These are phyloP conservation scores for Phytophthora sp. DNA, from an alignment of 352 stramenopile species.

Conservation along the genomic window DNA sequence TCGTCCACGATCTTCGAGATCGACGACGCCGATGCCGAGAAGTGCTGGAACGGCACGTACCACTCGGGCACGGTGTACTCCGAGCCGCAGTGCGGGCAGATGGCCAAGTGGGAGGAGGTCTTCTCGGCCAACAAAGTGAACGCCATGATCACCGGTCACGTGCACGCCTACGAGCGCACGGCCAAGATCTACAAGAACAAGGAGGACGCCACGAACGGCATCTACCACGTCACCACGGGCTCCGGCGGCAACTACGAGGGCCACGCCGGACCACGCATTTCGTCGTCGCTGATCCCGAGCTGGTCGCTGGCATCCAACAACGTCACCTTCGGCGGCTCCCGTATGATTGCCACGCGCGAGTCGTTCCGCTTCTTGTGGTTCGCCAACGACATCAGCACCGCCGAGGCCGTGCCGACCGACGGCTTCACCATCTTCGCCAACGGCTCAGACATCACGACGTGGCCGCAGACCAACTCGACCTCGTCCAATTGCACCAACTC, in stretches of 20 bases:
- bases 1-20: slow-evolving; percentile 49
- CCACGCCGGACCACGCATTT: slow-evolving; percentile 42
- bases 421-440: slow-evolving; percentile 58
- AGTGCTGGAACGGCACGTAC: slow-evolving; percentile 60
- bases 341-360: slow-evolving; percentile 50
- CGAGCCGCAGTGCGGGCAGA: slow-evolving; percentile 54
- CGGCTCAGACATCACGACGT: slow-evolving; percentile 39
- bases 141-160: slow-evolving; percentile 52
- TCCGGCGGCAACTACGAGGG: slow-evolving; percentile 61
- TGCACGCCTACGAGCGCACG: slow-evolving; percentile 57
- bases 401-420: slow-evolving; percentile 43
- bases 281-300: slow-evolving; percentile 30
- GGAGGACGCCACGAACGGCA: slow-evolving; percentile 36
- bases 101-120: slow-evolving; percentile 49
- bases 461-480: slow-evolving; percentile 35
- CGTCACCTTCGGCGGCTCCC: slow-evolving; percentile 49
- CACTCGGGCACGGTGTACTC: slow-evolving; percentile 36
- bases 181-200: slow-evolving; percentile 62
- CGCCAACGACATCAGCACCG: slow-evolving; percentile 43
- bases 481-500: slow-evolving; percentile 2
- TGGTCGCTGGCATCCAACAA: slow-evolving; percentile 53
- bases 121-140: slow-evolving; percentile 51
- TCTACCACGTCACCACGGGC: slow-evolving; percentile 56
- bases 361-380: slow-evolving; percentile 56
- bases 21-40: slow-evolving; percentile 31